A percentile compares a stretch with the other conserved stretches of the same genome.
phyloP scores from a whole-genome alignment of 2,329 filamentous ascomycete genomes.

The Alternaria sp. region DNA sequence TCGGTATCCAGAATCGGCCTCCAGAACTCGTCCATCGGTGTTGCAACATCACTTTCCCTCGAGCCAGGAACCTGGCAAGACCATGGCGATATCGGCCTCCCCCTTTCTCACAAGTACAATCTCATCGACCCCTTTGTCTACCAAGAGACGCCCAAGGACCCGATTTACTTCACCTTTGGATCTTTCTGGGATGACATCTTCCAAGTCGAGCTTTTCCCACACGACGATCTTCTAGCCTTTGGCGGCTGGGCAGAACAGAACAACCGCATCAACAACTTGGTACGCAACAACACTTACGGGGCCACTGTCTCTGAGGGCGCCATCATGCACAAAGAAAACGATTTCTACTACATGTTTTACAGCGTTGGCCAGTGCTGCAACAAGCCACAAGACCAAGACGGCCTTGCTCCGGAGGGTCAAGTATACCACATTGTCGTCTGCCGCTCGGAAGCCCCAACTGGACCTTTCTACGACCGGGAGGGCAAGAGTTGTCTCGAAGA shows the following conservation, averaged over 20 bases:
- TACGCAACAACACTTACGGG: slow-evolving; percentile 29
- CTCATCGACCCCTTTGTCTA: slow-evolving; percentile 62
- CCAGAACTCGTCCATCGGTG: slow-evolving; percentile 67
- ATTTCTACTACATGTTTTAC: slow-evolving; percentile 70
- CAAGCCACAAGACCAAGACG: slow-evolving; percentile 52
- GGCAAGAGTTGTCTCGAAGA: slow-evolving; percentile 54
- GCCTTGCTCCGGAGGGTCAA: slow-evolving; percentile 59
- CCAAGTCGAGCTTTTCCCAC: slow-evolving; percentile 60
- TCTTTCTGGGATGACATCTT: slow-evolving; percentile 73
- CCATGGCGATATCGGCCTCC: slow-evolving; percentile 59
- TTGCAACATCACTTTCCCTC: slow-evolving; percentile 59
- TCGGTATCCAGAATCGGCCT: slow-evolving; percentile 66
- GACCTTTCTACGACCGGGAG: slow-evolving; percentile 57
- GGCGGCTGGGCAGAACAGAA: slow-evolving; percentile 14
- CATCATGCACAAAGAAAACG: slow-evolving; percentile 60
- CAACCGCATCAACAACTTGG: slow-evolving; percentile 25
- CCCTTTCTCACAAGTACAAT: slow-evolving; percentile 51
- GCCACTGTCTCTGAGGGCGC: slow-evolving; percentile 58
- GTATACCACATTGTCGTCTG: slow-evolving; percentile 73
- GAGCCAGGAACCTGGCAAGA: slow-evolving; percentile 67
- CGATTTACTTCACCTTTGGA: slow-evolving; percentile 66
- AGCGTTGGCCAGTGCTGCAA: slow-evolving; percentile 67
- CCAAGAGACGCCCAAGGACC: slow-evolving; percentile 33
- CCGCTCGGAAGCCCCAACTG: slow-evolving; percentile 59
- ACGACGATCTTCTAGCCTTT: slow-evolving; percentile 19